Percentiles rank a stretch among this genome's conserved stretches.
Evolutionary conservation across 1,139 yeast species (phyloP).

Genomic region (Suhomyces terraborum): DNA sequence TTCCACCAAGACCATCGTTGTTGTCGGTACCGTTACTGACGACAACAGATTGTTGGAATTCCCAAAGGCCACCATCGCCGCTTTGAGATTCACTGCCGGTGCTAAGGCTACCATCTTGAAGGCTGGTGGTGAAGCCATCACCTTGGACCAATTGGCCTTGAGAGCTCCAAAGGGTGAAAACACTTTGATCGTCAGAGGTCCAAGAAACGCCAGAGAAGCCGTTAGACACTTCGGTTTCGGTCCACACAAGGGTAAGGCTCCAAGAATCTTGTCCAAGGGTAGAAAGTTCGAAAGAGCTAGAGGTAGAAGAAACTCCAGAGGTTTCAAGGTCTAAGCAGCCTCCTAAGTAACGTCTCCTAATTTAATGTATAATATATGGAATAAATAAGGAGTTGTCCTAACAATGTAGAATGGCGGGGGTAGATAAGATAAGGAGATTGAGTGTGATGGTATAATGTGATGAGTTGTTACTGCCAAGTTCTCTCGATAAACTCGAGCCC

Average conservation of each 20-base stretch:
- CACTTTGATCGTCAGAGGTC: slow-evolving; percentile 98
- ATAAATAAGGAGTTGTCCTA: slow-evolving; percentile 8
- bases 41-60: slow-evolving; percentile 91
- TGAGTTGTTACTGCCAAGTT: no score
- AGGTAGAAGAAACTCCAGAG: slow-evolving; percentile 99
- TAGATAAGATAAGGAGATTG: not conserved
- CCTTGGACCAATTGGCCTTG: slow-evolving; percentile 97
- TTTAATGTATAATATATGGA: slow-evolving; percentile 22
- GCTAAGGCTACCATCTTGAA: slow-evolving; percentile 97
- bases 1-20: slow-evolving; percentile 90
- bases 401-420: not conserved
- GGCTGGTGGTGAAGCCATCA: slow-evolving; percentile 99
- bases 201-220: slow-evolving; percentile 98
- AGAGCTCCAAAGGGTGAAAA: slow-evolving; percentile 99
- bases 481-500: no score
- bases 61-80: slow-evolving; percentile 98
- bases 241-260: slow-evolving; percentile 99
- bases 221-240: slow-evolving; percentile 99
- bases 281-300: slow-evolving; percentile 99
- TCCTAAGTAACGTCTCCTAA: slow-evolving; percentile 16
- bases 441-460: not conserved
- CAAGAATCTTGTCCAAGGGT: slow-evolving; percentile 96
- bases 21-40: slow-evolving; percentile 99
- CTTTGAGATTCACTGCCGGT: slow-evolving; percentile 98
- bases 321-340: slow-evolving; percentile 93